These are phyloP conservation scores for Salix exigua DNA, from an alignment of 345 rosid species.

Conservation along the genomic window DNA sequence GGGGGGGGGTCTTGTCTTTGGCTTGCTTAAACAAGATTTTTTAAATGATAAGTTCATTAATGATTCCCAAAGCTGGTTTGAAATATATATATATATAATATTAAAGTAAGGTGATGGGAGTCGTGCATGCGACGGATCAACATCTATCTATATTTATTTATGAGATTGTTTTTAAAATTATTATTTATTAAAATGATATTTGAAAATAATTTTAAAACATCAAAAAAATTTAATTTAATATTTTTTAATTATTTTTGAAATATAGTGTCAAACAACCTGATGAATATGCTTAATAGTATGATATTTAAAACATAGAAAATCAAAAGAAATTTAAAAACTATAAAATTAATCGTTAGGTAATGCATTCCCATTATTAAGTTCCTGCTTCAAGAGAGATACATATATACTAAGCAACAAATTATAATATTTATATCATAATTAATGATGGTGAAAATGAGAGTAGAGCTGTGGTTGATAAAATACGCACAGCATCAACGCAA, in stretches of 20 bases:
- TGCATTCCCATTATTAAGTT: background rate
- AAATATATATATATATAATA: background rate
- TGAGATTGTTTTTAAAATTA: too few relatives aligned
- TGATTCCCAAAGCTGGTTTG: slow-evolving; percentile 2
- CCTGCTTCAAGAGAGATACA: background rate
- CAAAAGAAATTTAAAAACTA: too few relatives aligned
- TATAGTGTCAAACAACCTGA: too few relatives aligned
- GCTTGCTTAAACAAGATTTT: slow-evolving; percentile 27
- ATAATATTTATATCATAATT: slow-evolving; percentile 5
- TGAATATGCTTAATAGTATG: too few relatives aligned
- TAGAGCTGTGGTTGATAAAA: slow-evolving; percentile 16
- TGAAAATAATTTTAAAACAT: too few relatives aligned
- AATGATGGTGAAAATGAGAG: slow-evolving; percentile 23
- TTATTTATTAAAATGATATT: too few relatives aligned
- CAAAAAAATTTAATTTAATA: too few relatives aligned
- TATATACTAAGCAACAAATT: background rate
- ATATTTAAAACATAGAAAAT: too few relatives aligned
- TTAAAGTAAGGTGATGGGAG: slow-evolving; percentile 27
- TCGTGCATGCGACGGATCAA: slow-evolving; percentile 51
- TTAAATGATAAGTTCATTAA: slow-evolving; percentile 9
- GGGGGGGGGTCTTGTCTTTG: slow-evolving; percentile 10
- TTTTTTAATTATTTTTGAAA: too few relatives aligned
- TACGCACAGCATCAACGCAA: background rate
- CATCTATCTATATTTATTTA: too few relatives aligned
- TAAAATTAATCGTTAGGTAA: background rate